Percentiles rank a stretch among this genome's conserved stretches.
Evolutionary conservation across 345 rosid species (phyloP).

Genomic region (Mallotus nudiflorus): DNA sequence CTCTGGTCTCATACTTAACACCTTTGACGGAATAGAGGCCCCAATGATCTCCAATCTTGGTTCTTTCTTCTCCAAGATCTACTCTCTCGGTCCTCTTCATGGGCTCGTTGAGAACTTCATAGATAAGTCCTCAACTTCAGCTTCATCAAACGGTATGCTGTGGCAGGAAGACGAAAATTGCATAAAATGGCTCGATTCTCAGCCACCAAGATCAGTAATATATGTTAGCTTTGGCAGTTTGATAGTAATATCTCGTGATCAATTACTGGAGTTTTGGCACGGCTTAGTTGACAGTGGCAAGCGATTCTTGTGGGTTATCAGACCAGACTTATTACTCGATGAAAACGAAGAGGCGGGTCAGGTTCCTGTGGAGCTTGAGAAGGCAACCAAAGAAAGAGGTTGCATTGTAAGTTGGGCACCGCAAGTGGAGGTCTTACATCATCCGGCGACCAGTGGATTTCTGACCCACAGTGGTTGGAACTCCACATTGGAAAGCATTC

Average conservation of each 20-base stretch:
- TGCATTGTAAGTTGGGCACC: conserved; percentile 28
- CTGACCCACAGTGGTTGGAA: conserved; percentile 36
- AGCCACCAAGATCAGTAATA: neutral
- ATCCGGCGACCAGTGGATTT: conserved; percentile 43
- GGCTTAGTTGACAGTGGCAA: conserved; percentile 22
- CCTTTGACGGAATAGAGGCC: conserved; percentile 2
- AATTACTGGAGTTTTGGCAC: conserved; percentile 26
- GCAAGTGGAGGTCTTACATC: conserved; percentile 25
- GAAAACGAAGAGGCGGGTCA: neutral
- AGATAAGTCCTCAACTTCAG: no score
- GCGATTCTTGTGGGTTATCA: conserved; percentile 29
- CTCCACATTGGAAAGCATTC: conserved; percentile 40
- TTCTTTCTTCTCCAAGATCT: conserved; percentile 1
- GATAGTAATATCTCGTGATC: neutral
- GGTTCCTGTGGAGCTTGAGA: neutral
- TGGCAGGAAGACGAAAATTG: conserved; percentile 16
- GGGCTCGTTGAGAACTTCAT: neutral
- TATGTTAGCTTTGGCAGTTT: conserved; percentile 32
- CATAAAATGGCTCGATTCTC: conserved; percentile 26
- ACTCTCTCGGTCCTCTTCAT: conserved; percentile 9
- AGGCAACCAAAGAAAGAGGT: conserved; percentile 1
- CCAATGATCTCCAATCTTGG: neutral
- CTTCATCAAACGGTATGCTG: neutral
- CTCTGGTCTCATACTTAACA: conserved; percentile 10
- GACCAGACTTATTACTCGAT: conserved; percentile 11